phyloP scores from a whole-genome alignment of 257 asterid genomes.

The Striga asiatica region DNA sequence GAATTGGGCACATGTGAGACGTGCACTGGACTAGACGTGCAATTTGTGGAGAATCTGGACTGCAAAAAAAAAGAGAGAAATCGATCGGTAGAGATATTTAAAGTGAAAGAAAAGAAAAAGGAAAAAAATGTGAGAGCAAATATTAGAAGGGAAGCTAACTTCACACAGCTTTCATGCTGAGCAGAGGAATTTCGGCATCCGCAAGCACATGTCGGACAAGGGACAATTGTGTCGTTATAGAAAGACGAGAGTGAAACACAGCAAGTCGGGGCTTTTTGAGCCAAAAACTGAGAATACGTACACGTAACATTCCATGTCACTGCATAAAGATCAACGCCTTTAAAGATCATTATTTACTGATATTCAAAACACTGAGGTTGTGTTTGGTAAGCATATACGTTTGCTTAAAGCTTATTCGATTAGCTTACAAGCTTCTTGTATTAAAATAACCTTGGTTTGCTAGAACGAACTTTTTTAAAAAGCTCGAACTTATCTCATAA shows the following conservation, averaged over 20 bases:
- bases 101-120: background rate
- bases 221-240: constrained; percentile 40
- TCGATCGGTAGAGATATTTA: too few species aligned
- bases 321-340: constrained; percentile 33
- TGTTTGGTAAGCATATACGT: too few species aligned
- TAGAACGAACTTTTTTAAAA: too few species aligned
- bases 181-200: constrained; percentile 36
- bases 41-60: constrained; percentile 58
- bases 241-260: constrained; percentile 44
- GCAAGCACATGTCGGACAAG: constrained; percentile 46
- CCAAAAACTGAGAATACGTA: constrained; percentile 43
- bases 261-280: constrained; percentile 41
- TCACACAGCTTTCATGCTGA: constrained; percentile 45
- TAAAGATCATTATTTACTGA: too few species aligned
- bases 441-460: too few species aligned
- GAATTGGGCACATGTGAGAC: constrained; percentile 79
- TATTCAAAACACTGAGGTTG: too few species aligned
- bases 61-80: constrained; percentile 16
- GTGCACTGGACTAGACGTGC: constrained; percentile 82
- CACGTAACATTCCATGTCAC: constrained; percentile 59
- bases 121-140: background rate
- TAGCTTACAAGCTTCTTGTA: too few species aligned
- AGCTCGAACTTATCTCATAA: too few species aligned
- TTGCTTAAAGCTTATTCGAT: too few species aligned
- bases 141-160: constrained; percentile 22